A percentile compares a stretch with the other conserved stretches of the same genome.
Conservation (phyloP, 2,329 filamentous ascomycete genomes). For the Talaromyces sp. region DNA sequence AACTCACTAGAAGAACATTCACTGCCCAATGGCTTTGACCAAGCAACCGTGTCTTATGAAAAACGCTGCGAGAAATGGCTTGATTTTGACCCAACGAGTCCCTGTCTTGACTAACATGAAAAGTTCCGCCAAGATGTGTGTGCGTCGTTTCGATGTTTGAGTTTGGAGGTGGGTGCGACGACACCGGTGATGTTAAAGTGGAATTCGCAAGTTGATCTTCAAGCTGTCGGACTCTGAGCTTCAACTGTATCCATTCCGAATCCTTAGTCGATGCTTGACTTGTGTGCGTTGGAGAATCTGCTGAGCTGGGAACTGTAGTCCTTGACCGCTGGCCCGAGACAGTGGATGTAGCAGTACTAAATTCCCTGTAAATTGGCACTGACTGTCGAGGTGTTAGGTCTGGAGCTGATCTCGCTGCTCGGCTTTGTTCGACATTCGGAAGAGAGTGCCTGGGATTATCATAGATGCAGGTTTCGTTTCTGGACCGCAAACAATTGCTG, state of each 20-base stretch:
- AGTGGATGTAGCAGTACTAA: conserved; percentile 5
- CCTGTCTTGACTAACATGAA: conserved; percentile 40
- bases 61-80: conserved; percentile 18
- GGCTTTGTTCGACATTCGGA: conserved; percentile 1
- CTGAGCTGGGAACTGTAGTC: conserved; percentile 1
- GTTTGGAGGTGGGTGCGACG: conserved; percentile 16
- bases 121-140: conserved; percentile 38
- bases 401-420: not conserved
- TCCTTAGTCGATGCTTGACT: conserved; percentile 24
- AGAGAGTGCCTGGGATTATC: conserved; percentile 19
- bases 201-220: conserved; percentile 38
- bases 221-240: conserved; percentile 36
- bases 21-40: conserved; percentile 56
- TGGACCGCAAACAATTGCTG: conserved; percentile 54
- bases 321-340: conserved; percentile 10
- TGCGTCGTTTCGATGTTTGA: conserved; percentile 33
- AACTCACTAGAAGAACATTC: conserved; percentile 40
- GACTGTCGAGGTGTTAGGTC: not conserved
- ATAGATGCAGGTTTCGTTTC: conserved; percentile 51
- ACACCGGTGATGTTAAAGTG: conserved; percentile 14
- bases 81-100: conserved; percentile 24
- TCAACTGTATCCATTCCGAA: conserved; percentile 33
- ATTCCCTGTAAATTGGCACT: not conserved
- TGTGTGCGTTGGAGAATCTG: conserved; percentile 16
- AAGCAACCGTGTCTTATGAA: conserved; percentile 49